Conservation (phyloP, 176 grass and related monocot genomes). For the Aegilops umbellulata region DNA sequence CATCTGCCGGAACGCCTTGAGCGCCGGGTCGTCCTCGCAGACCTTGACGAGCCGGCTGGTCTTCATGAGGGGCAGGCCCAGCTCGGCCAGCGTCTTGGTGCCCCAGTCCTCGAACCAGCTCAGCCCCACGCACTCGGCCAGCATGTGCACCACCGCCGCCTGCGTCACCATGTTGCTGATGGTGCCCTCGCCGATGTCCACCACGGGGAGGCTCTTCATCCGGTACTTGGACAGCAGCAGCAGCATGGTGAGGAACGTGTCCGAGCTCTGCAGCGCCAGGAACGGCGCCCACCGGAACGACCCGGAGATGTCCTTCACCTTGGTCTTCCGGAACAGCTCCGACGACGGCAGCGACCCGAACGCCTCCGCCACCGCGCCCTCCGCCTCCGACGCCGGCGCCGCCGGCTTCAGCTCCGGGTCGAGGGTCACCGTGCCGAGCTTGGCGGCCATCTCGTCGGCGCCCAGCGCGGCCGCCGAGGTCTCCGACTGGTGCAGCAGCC, state of each 20-base stretch:
- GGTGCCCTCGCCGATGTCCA: conserved; percentile 82
- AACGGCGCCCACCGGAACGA: conserved; percentile 97
- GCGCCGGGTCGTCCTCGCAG: conserved; percentile 74
- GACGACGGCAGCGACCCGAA: conserved; percentile 90
- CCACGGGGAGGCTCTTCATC: conserved; percentile 97
- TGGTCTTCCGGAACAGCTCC: conserved; percentile 92
- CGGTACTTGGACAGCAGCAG: conserved; percentile 92
- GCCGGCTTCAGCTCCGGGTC: conserved; percentile 1
- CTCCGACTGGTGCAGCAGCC: conserved; percentile 80
- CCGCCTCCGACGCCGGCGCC: neutral
- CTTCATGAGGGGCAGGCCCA: conserved; percentile 75
- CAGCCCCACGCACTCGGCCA: conserved; percentile 85
- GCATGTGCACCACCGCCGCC: conserved; percentile 90
- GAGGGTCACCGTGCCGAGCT: conserved; percentile 58
- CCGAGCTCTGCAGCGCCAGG: conserved; percentile 93
- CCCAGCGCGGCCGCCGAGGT: conserved; percentile 12
- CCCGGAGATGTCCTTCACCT: conserved; percentile 88
- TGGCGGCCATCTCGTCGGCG: conserved; percentile 58
- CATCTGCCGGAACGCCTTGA: conserved; percentile 92
- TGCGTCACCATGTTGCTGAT: conserved; percentile 92
- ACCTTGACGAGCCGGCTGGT: conserved; percentile 76
- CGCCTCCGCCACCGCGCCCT: conserved; percentile 36
- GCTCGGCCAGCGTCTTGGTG: conserved; percentile 71
- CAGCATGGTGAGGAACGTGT: conserved; percentile 92
- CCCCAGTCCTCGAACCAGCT: conserved; percentile 96